Percentiles rank a stretch among this genome's conserved stretches.
These are phyloP conservation scores for Alternaria consortialis DNA, from an alignment of 2,329 filamentous ascomycete species.

Conservation along the genomic window DNA sequence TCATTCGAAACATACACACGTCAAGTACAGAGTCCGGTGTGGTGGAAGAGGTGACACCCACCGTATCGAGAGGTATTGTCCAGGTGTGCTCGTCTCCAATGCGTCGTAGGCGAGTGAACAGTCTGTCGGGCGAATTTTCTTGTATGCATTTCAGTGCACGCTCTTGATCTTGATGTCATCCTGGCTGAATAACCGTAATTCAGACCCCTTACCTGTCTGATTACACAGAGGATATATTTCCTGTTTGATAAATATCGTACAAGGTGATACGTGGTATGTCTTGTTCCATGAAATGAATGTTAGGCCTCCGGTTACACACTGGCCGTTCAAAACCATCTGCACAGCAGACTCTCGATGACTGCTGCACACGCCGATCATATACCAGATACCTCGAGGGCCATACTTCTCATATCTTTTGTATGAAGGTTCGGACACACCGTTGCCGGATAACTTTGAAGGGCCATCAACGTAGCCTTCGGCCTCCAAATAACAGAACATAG, in stretches of 20 bases:
- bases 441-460: neutral
- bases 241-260: neutral
- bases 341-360: neutral
- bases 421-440: neutral
- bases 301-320: neutral
- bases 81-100: constrained; percentile 16
- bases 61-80: neutral
- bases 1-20: neutral
- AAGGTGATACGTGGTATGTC: constrained; percentile 10
- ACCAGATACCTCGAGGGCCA: neutral
- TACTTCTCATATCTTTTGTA: neutral
- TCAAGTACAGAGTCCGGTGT: neutral
- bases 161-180: neutral
- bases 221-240: constrained; percentile 1
- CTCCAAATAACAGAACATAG: neutral
- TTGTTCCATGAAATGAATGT: constrained; percentile 19
- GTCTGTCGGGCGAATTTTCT: neutral
- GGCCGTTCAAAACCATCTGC: neutral
- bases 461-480: neutral
- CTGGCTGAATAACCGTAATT: neutral
- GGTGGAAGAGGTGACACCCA: neutral
- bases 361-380: neutral
- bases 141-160: neutral
- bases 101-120: constrained; percentile 8
- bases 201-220: neutral